Evolutionary conservation across 306 rosid genomes (phyloP), one percentile per base, ranked within the genome.

Genomic region (Cicer pinnatifidum): DNA sequence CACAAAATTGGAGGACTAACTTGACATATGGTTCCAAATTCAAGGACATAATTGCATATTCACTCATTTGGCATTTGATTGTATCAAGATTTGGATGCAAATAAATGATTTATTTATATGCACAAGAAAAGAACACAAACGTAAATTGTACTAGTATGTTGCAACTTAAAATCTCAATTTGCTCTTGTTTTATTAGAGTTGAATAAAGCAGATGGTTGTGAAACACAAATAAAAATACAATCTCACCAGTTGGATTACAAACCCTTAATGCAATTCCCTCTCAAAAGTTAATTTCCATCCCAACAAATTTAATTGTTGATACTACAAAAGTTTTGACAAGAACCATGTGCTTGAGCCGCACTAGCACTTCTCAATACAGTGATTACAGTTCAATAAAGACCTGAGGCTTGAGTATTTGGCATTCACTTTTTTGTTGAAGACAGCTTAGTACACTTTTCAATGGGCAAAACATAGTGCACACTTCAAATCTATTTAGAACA

Each of bases 221-320:
- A 43, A 62, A 9, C 33, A 28, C 13, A 46, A 9, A 54, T 53
- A 50, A 69, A 63, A 76, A 76, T 13, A 62, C 48, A 54, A 35
- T 8, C 28, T 60, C 60, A 39, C 50, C 54, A 6, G 6, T 66
- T 16, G 71, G 67, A 63, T 52, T 67, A 19, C 75, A 33, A 52
- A n/a, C 76, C 75, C 50, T 63, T 67, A 74, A 54, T 54, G 46
- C 33, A 77, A 60, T 41, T 70, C 43, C 35, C 44, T 20, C 52
- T 50, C 54, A 39, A 20, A 58, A 41, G 54, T 39, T 7, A 56
- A 59, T 78, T 53, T 69, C 60, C 68, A 20, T 63, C 1, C 39
- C 43, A 69, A 78, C 71, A 56, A 78, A 39, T 67, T 69, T 44
- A 69, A 38, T n/a, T 33, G 16, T 9, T 47, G 80, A 74, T 57